phyloP scores from a whole-genome alignment of 495 filamentous ascomycete genomes.

The Penicillium roqueforti region DNA sequence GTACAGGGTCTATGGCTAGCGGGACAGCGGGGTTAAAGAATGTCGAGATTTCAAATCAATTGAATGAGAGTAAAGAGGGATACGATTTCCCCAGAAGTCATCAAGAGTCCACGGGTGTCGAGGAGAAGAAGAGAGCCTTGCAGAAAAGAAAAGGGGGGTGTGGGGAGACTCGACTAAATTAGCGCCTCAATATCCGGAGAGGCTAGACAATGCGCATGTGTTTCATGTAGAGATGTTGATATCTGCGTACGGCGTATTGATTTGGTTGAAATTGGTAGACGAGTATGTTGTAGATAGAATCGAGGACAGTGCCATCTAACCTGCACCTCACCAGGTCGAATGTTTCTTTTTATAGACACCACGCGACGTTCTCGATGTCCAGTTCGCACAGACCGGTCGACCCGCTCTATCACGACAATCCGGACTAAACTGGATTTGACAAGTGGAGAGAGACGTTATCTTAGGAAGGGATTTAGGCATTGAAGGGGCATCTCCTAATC shows the following conservation, averaged over 20 bases:
- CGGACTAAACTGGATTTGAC: too few species aligned
- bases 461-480: too few species aligned
- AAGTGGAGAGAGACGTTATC: too few species aligned
- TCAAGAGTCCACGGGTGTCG: not conserved
- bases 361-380: not conserved
- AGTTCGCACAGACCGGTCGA: not conserved
- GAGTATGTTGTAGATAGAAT: not conserved
- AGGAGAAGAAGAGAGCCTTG: not conserved
- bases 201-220: not conserved
- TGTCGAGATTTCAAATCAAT: not conserved
- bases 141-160: constrained; percentile 3
- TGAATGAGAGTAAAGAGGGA: not conserved
- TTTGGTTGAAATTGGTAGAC: not conserved
- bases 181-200: constrained; percentile 3
- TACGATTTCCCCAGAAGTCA: not conserved
- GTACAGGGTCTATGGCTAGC: not conserved
- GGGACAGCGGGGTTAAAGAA: not conserved
- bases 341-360: not conserved
- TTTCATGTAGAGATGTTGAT: not conserved
- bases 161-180: not conserved
- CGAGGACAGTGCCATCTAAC: not conserved
- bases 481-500: too few species aligned
- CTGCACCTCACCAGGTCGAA: not conserved
- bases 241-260: not conserved
- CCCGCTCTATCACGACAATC: not conserved